A percentile compares a stretch with the other conserved stretches of the same genome.
These are phyloP conservation scores for Fusarium vanettenii DNA, from an alignment of 2,329 filamentous ascomycete species.

Conservation along the genomic window DNA sequence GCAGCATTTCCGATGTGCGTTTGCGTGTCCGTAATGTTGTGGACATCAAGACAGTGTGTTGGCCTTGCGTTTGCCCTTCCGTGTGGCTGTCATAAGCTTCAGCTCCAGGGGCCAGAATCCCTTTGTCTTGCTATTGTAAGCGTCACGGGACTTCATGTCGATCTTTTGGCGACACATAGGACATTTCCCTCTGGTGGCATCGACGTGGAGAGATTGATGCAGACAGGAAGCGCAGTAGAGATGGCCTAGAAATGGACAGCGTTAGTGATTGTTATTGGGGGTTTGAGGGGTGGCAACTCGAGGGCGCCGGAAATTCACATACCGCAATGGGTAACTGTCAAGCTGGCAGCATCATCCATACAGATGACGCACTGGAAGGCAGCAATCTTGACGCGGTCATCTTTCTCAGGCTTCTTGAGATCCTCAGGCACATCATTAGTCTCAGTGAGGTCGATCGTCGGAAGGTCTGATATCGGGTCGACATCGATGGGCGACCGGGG, in stretches of 20 bases:
- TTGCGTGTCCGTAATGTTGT: neutral
- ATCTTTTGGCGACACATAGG: conserved; percentile 73
- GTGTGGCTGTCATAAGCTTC: conserved; percentile 69
- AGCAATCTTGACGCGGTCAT: conserved; percentile 64
- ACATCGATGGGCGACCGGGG: conserved; percentile 17
- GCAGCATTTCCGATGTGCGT: neutral
- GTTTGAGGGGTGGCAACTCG: neutral
- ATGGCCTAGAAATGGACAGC: conserved; percentile 60
- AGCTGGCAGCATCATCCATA: conserved; percentile 68
- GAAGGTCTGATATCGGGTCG: conserved; percentile 37
- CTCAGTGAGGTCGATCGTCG: conserved; percentile 53
- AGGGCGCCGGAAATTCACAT: conserved; percentile 47
- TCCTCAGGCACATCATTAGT: conserved; percentile 57
- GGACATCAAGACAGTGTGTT: conserved; percentile 42
- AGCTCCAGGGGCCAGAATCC: conserved; percentile 70
- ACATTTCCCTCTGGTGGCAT: conserved; percentile 67
- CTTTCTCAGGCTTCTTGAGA: conserved; percentile 57
- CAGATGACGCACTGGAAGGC: conserved; percentile 75
- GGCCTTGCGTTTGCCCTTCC: conserved; percentile 59
- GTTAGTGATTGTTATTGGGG: conserved; percentile 21
- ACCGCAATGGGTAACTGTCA: conserved; percentile 77
- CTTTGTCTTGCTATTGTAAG: conserved; percentile 59
- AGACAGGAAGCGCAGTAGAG: conserved; percentile 73
- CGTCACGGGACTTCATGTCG: conserved; percentile 57
- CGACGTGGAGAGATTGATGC: conserved; percentile 68